Base-by-base conservation (phyloP, 176 grass and related monocot genomes). In the Thalia dealbata region DNA sequence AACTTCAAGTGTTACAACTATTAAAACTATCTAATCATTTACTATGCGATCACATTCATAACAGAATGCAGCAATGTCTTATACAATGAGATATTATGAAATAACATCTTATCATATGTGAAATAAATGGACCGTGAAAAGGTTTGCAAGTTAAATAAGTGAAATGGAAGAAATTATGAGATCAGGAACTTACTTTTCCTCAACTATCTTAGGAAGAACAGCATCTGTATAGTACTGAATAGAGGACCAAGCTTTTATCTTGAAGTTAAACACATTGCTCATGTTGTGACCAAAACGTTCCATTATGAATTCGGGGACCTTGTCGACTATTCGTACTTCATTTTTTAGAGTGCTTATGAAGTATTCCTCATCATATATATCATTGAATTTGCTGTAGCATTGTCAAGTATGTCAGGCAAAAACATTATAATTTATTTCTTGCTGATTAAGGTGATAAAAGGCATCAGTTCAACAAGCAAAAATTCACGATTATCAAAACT, bases 211-310 rank as follows among this genome's bases (percentile, higher is more conserved):
- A 45, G 90, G 95, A 51, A 99, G 95, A 81, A 99, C 85, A 80
- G 14, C 73, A 79, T 91, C 88, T 74, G 80, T 88, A 61, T 99
- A 99, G 71, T 85, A 99, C 26, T 87, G 81, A 75, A 99, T 83
- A 48, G 90, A 78, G 68, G 90, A 86, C 87, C 87, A 99, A 76
- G 90, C 95, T 85, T 91, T 99, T 76, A 99, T 88, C 78, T 99
- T 99, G 90, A 99, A 99, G 76, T 99, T 95, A 81, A 82, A 87
- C 45, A 83, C 95, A 78, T 99, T 99, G 80, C 85, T 99, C 85
- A 99, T 81, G 74, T 99, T 99, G 79, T 89, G 67, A 76, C 83
- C 88, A 52, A 99, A 99, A 24, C 95, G 75, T 69, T 93, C 95
- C 90, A 93, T 86, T 78, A 99, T 91, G 71, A 91, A 93, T 23